Percentiles rank a stretch among this genome's conserved stretches.
Evolutionary conservation across 2,329 filamentous ascomycete genomes (phyloP).

Genomic region (Trichoderma asperellum): DNA sequence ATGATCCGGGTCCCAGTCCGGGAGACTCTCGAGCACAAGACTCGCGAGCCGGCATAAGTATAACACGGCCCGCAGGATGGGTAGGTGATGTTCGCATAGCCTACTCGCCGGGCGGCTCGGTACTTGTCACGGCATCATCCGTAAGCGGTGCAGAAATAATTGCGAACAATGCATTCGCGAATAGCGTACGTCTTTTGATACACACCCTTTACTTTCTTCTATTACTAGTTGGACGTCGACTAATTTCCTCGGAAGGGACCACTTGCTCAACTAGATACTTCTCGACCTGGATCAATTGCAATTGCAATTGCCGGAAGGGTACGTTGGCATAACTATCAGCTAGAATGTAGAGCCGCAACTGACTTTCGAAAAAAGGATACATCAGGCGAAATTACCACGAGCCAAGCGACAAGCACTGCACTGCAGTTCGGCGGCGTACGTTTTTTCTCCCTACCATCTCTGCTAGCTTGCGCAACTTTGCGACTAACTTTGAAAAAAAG

Average conservation of each 20-base stretch:
- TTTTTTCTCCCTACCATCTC: background rate
- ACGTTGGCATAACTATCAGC: slow-evolving; percentile 22
- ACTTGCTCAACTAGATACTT: slow-evolving; percentile 24
- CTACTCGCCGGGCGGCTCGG: slow-evolving; percentile 2
- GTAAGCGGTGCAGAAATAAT: slow-evolving; percentile 1
- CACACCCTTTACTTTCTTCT: background rate
- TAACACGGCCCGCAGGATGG: background rate
- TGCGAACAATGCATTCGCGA: slow-evolving; percentile 30
- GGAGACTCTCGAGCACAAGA: background rate
- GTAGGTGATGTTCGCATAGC: slow-evolving; percentile 9
- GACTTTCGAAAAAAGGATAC: slow-evolving; percentile 28
- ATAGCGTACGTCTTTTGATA: slow-evolving; percentile 31
- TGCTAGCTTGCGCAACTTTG: slow-evolving; percentile 19
- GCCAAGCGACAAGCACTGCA: background rate
- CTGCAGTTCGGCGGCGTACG: slow-evolving; percentile 17
- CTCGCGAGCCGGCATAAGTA: background rate
- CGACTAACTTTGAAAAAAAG: slow-evolving; percentile 28
- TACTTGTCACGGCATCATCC: background rate
- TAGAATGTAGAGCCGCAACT: slow-evolving; percentile 14
- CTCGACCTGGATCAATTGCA: slow-evolving; percentile 27
- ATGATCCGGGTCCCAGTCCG: slow-evolving; percentile 17
- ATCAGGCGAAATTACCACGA: slow-evolving; percentile 11
- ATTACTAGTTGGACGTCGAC: slow-evolving; percentile 8
- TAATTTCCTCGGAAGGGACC: slow-evolving; percentile 33
- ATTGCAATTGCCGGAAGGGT: slow-evolving; percentile 30